Base-by-base conservation (phyloP, 805 yeast genomes). In the Metschnikowia shivogae region DNA sequence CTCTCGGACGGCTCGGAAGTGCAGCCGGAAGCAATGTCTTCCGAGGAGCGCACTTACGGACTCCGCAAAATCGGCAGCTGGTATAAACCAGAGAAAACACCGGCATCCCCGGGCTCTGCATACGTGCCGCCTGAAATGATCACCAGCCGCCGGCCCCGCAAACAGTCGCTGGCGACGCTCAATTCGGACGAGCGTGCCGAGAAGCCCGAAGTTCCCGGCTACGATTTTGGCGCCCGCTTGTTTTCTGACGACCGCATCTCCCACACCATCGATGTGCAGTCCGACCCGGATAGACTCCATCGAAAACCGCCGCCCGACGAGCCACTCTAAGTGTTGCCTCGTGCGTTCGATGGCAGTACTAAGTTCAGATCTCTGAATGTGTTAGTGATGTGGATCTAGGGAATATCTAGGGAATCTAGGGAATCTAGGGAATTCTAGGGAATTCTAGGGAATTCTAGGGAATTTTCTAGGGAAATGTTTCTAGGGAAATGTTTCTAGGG, bases 121-220 rank as follows among this genome's bases (percentile, higher is more conserved):
- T 72, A 74, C 46, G 65, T 61, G 6, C 77, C 82, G 0, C 87
- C 87, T 0, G 86, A 82, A 56, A 82, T 82, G 88, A 82, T 82
- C n/a, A 69, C 77, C 35, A 78, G 70, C 24, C 66, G 86, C 57
- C 68, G 85, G 55, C 45, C 70, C 47, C 64, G 57, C 13, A 54
- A 50, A 33, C 52, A 53, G 34, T 50, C 56, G 6, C 36, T 51
- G 7, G 46, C 52, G n/a, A 51, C 55, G 5, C 28, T 44, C 34
- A 37, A 37, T n/a, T 44, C 53, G 12, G 55, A 49, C 34, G 52
- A 48, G 10, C 43, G 47, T 29, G 37, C 28, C 7, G 52, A 48
- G n/a, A 43, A 45, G 24, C 36, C 44, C 11, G 47, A 46, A 5
- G 44, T 42, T 5, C 34, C 42, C 10, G 45, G 39, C 35, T 54